Percentiles rank a stretch among this genome's conserved stretches.
These are phyloP conservation scores for Russula sp. DNA, from an alignment of 768 basidiomycete species.

Conservation along the genomic window DNA sequence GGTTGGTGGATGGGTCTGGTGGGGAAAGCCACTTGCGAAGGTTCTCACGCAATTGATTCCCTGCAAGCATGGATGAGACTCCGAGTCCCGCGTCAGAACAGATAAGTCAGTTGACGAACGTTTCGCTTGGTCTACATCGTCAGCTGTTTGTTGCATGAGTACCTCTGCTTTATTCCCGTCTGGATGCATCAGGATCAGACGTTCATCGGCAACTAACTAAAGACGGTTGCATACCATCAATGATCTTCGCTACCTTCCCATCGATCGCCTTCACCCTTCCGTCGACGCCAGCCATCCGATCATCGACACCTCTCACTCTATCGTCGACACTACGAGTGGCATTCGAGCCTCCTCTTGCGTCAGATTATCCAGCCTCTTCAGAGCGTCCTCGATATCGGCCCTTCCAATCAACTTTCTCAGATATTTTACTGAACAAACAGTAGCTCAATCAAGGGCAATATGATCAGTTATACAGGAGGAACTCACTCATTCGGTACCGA, in stretches of 20 bases:
- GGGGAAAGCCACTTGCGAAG: slow-evolving; percentile 1
- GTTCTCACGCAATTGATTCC: not conserved
- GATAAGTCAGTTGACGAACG: not conserved
- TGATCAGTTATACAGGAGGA: too few species aligned
- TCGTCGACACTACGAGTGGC: not conserved
- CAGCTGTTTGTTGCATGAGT: not conserved
- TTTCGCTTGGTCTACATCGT: slow-evolving; percentile 1
- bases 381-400: not conserved
- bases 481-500: not conserved
- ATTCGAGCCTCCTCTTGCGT: not conserved
- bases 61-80: not conserved
- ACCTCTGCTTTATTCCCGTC: not conserved
- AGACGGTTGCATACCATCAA: not conserved
- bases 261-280: too few species aligned
- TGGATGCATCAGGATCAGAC: too few species aligned
- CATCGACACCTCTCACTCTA: too few species aligned
- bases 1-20: not conserved
- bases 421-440: not conserved
- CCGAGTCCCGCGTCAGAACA: not conserved
- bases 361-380: not conserved
- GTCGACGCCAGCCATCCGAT: too few species aligned
- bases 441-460: too few species aligned
- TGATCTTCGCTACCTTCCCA: not conserved
- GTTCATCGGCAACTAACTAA: not conserved
- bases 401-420: not conserved